Evolutionary conservation across 1,284 basidiomycete genomes (phyloP).

Genomic region (Apiotrichum gamsii): DNA sequence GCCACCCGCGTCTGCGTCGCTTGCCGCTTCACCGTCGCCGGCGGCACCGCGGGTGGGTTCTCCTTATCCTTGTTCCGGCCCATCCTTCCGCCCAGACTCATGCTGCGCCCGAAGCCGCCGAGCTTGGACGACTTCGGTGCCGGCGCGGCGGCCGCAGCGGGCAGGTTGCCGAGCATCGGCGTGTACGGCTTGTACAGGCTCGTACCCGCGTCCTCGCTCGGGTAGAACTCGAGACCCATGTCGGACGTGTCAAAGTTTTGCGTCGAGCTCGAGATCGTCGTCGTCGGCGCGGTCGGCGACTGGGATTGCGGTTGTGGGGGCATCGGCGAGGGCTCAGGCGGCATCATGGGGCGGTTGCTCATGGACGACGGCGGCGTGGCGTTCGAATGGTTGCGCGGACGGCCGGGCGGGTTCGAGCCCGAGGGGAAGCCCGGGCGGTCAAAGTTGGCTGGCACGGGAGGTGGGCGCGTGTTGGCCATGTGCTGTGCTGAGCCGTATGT

Average conservation of each 20-base stretch:
- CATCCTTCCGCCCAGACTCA: constrained; percentile 11
- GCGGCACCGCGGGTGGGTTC: constrained; percentile 4
- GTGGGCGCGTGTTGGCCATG: constrained; percentile 3
- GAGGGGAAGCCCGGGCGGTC: constrained; percentile 16
- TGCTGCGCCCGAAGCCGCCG: constrained; percentile 25
- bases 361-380: no score
- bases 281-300: no score
- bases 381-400: neutral
- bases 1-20: neutral
- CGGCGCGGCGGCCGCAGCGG: neutral
- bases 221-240: no score
- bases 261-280: no score
- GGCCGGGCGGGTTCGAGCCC: neutral
- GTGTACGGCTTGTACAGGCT: no score
- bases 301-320: no score
- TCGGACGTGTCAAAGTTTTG: no score
- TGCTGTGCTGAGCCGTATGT: neutral
- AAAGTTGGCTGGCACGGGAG: constrained; percentile 18
- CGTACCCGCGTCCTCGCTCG: no score
- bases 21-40: neutral
- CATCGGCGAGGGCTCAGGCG: no score
- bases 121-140: constrained; percentile 21
- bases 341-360: no score
- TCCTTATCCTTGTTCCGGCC: constrained; percentile 16
- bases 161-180: neutral